Evolutionary conservation across 331 rosid genomes (phyloP).

Genomic region (Quercus lobata): DNA sequence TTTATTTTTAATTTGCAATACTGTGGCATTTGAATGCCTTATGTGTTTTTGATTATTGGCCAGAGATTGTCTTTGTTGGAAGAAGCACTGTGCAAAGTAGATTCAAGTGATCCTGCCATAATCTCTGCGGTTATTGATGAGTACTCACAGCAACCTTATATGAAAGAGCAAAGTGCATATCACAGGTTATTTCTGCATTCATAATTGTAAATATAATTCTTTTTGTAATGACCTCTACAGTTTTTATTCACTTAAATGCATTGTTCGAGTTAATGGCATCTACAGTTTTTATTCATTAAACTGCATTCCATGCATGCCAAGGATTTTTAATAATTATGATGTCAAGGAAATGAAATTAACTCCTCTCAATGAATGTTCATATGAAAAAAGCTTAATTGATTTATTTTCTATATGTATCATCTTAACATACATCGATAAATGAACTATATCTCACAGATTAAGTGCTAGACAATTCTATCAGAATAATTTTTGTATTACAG

Average conservation of each 20-base stretch:
- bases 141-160: conserved; percentile 49
- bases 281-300: not conserved
- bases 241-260: not conserved
- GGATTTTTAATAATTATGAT: not conserved
- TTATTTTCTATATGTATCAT: not conserved
- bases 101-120: conserved; percentile 47
- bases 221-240: not conserved
- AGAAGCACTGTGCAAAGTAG: conserved; percentile 59
- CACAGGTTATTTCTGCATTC: conserved; percentile 45
- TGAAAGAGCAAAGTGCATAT: conserved; percentile 58
- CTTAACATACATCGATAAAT: not conserved
- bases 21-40: conserved; percentile 1
- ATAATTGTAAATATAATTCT: not conserved
- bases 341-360: no score
- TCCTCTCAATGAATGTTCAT: not conserved
- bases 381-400: not conserved
- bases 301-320: not conserved
- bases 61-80: conserved; percentile 69
- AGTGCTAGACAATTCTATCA: not conserved
- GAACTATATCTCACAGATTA: not conserved
- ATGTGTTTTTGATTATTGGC: conserved; percentile 22
- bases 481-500: not conserved
- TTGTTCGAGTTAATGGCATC: not conserved
- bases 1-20: not conserved
- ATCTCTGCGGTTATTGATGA: conserved; percentile 55